Evolutionary conservation across 1,284 basidiomycete species (phyloP), one percentile per base, ranked within the genome.

Genomic region (Dichomitus squalens): DNA sequence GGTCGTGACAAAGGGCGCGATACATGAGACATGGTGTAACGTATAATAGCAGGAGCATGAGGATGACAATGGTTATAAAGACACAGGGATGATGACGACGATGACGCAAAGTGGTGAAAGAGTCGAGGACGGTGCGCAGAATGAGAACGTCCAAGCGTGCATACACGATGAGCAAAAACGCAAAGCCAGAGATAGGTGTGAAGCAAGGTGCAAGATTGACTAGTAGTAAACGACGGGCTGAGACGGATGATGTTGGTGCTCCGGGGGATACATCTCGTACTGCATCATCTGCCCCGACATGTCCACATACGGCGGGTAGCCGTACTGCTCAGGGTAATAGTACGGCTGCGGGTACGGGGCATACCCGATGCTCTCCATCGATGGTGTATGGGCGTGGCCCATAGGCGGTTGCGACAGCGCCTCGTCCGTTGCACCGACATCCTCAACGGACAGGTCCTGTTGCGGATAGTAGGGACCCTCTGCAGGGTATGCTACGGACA

Each of bases 261-360:
- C 82, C 59, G 77, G 71, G 44, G 79, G 76, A 69, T 88, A 89
- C 77, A 82, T 78, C 64, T 88, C 86, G 70, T 88, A 89, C 63
- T 82, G 81, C 67, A 82, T 79, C 62, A 76, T 73, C 63, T 84
- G 86, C 50, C 64, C 71, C 21, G 84, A 76, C 80, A 83, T 79
- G 69, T 87, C 86, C 75, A 87, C 74, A 72, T 87, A 87, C 41
- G 79, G 79, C 57, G 79, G 73, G 68, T 88, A 88, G 58, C 79
- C 82, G 65, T 87, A 88, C 60, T 80, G 78, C 54, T 87, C 85
- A 20, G 86, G 83, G 69, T 87, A 87, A 70, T 87, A 89, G 75
- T 79, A 80, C 48, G 79, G 81, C 62, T 80, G 81, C 51, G 77
- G 80, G 66, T 88, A 87, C 12, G 78, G 71, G 34, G 78, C 67